Conservation (phyloP, 177 flowering plant species). For the Vitis hybrid region DNA sequence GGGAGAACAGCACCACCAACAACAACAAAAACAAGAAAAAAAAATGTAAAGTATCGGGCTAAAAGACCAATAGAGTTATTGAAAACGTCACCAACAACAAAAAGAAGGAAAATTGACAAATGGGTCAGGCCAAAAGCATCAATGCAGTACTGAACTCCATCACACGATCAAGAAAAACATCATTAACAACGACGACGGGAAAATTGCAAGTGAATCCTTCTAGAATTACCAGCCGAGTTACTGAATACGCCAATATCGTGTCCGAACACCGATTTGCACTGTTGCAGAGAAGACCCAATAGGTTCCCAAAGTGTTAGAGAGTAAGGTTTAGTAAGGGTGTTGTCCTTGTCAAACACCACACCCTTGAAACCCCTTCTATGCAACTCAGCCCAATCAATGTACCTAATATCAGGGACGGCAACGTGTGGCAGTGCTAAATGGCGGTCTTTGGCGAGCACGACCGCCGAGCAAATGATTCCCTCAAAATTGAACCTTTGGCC, state of each 20-base stretch:
- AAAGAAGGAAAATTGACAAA: neutral
- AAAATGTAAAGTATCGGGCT: too few relatives aligned
- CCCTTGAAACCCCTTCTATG: constrained; percentile 64
- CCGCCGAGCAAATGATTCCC: constrained; percentile 49
- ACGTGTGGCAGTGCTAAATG: constrained; percentile 77
- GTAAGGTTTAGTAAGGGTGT: constrained; percentile 85
- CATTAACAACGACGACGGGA: neutral
- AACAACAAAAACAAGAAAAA: constrained; percentile 10
- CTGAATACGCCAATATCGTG: constrained; percentile 72
- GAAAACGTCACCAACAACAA: neutral
- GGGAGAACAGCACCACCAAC: constrained; percentile 3
- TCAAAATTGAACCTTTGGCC: constrained; percentile 79
- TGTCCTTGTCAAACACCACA: constrained; percentile 93
- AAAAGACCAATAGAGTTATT: too few relatives aligned
- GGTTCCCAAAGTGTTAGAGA: constrained; percentile 57
- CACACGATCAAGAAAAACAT: too few relatives aligned
- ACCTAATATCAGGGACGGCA: constrained; percentile 64
- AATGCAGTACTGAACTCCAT: too few relatives aligned
- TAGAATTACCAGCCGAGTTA: constrained; percentile 73
- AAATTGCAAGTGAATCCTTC: neutral
- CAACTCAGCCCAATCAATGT: constrained; percentile 83
- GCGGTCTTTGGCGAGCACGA: constrained; percentile 48
- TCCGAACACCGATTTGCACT: constrained; percentile 73
- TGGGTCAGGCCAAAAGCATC: neutral
- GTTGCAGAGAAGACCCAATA: constrained; percentile 49